These are phyloP conservation scores for Linderina pennispora DNA, from an alignment of 192 early-diverging fungal genomes.

Conservation along the genomic window DNA sequence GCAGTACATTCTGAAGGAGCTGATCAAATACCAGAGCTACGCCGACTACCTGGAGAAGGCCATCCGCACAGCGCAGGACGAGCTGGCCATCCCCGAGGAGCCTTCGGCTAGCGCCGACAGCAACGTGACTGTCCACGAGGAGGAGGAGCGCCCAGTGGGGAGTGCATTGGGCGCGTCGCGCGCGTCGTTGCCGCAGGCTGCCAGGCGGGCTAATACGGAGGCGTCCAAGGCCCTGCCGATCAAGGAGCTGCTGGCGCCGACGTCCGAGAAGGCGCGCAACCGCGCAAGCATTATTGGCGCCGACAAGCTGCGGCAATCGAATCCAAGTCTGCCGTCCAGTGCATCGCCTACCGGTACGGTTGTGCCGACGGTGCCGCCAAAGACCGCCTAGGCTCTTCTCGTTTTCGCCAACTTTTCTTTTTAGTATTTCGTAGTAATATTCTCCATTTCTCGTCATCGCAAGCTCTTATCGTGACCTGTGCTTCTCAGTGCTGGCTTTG, in stretches of 20 bases:
- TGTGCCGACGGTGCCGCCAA: too few species aligned
- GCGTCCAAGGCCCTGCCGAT: constrained; percentile 41
- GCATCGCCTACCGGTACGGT: too few species aligned
- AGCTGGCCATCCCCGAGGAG: constrained; percentile 40
- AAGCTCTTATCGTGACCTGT: too few species aligned
- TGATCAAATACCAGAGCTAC: constrained; percentile 79
- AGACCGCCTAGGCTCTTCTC: too few species aligned
- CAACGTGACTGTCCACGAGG: neutral
- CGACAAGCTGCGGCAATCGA: too few species aligned
- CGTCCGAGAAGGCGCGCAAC: constrained; percentile 36
- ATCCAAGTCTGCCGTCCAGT: too few species aligned
- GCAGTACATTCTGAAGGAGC: constrained; percentile 71
- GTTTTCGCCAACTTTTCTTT: too few species aligned
- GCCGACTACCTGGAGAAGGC: constrained; percentile 66
- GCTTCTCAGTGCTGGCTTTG: neutral
- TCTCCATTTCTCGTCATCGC: too few species aligned
- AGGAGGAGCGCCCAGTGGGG: neutral
- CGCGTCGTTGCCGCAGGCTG: constrained; percentile 20
- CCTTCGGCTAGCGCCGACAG: neutral
- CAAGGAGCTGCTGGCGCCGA: constrained; percentile 43
- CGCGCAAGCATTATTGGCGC: constrained; percentile 31
- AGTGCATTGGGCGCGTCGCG: constrained; percentile 16
- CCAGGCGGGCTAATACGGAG: constrained; percentile 8
- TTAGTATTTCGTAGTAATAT: too few species aligned
- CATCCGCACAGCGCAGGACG: constrained; percentile 47